These are phyloP conservation scores for Trypanosoma vivax DNA, from an alignment of 208 protist species.

Conservation along the genomic window DNA sequence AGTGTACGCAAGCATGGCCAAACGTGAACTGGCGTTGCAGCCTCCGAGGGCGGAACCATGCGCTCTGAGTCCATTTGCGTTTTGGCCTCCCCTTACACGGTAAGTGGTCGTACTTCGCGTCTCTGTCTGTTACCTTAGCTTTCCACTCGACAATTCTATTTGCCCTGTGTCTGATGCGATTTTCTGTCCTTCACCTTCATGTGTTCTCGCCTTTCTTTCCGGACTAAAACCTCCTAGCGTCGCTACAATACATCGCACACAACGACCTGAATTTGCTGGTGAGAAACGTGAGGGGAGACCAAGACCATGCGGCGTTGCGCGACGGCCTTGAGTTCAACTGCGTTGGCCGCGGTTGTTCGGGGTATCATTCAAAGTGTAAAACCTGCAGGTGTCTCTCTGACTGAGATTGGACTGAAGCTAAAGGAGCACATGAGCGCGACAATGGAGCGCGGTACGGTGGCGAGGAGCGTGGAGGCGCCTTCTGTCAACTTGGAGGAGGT, in stretches of 20 bases:
- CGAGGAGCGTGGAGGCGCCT: neutral
- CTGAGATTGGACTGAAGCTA: constrained; percentile 12
- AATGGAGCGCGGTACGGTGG: neutral
- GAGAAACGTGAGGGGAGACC: neutral
- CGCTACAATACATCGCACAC: neutral
- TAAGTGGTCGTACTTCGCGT: no score
- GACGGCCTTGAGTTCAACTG: neutral
- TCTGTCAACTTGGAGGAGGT: constrained; percentile 3
- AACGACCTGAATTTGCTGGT: neutral
- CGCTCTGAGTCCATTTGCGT: no score
- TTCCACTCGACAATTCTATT: no score
- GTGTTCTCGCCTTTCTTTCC: no score
- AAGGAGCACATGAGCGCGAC: constrained; percentile 16
- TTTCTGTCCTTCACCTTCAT: no score
- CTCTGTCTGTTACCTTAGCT: no score
- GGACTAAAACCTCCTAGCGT: neutral
- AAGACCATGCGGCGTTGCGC: constrained; percentile 10
- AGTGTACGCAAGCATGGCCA: no score
- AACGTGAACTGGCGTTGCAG: no score
- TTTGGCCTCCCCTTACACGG: no score
- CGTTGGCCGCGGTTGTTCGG: constrained; percentile 7
- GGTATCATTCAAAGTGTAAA: constrained; percentile 10
- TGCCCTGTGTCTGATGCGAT: no score
- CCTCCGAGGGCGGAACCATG: no score
- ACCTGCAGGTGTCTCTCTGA: constrained; percentile 17